Conservation (phyloP, 2,329 filamentous ascomycete genomes). For the Orbilia oligospora region DNA sequence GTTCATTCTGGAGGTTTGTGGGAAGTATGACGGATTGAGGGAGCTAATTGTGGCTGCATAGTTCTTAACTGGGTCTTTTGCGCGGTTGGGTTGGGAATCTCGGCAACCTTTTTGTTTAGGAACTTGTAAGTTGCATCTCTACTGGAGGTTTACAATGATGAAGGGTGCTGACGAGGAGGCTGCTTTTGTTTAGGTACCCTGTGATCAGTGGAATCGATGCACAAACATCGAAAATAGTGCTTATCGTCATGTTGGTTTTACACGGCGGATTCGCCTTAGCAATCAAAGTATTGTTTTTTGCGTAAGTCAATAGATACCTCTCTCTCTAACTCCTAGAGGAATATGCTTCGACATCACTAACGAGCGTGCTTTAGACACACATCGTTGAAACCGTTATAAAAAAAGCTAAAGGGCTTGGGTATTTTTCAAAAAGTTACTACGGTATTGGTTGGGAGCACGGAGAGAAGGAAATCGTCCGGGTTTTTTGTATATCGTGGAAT, state of each 20-base stretch:
- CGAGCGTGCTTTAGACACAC: conserved; percentile 30
- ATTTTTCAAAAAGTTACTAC: conserved; percentile 8
- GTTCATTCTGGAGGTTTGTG: not conserved
- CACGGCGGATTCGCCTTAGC: conserved; percentile 92
- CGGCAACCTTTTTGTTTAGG: conserved; percentile 84
- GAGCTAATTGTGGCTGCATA: conserved; percentile 52
- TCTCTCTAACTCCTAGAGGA: not conserved
- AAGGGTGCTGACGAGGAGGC: not conserved
- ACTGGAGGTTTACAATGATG: not conserved
- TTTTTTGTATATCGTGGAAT: not conserved
- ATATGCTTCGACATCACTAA: conserved; percentile 5
- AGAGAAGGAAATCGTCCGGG: too few species aligned
- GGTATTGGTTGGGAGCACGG: not conserved
- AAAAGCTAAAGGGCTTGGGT: not conserved
- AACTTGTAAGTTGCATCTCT: conserved; percentile 76
- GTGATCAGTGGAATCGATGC: conserved; percentile 92
- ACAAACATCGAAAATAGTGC: conserved; percentile 88
- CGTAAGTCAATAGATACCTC: conserved; percentile 68
- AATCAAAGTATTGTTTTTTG: conserved; percentile 98
- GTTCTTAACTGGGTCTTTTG: conserved; percentile 95
- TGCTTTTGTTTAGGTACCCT: conserved; percentile 70
- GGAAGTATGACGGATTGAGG: not conserved
- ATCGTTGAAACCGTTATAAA: conserved; percentile 47
- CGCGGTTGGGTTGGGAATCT: conserved; percentile 84
- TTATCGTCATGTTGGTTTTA: conserved; percentile 85